A percentile compares a stretch with the other conserved stretches of the same genome.
These are phyloP conservation scores for Mycena venus DNA, from an alignment of 768 basidiomycete genomes.

Conservation along the genomic window DNA sequence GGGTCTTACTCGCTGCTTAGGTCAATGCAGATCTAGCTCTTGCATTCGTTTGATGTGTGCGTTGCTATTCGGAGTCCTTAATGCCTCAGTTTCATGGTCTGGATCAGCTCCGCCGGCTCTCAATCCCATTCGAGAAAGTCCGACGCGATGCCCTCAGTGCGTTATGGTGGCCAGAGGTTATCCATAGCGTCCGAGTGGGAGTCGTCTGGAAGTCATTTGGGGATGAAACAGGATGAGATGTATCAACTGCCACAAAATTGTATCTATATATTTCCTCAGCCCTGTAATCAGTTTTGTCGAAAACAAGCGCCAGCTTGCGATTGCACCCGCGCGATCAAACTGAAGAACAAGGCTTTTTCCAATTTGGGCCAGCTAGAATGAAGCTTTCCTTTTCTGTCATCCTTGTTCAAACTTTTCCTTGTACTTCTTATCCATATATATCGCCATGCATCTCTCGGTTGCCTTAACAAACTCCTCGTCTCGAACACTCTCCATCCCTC, in stretches of 20 bases:
- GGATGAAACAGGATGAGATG: background rate
- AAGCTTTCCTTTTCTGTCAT: background rate
- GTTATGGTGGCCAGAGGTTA: conserved; percentile 28
- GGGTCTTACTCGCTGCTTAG: conserved; percentile 13
- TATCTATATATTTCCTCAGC: background rate
- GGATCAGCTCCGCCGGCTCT: conserved; percentile 24
- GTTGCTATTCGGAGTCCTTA: background rate
- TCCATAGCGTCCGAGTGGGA: background rate
- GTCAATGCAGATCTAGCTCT: conserved; percentile 61
- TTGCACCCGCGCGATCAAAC: too few relatives aligned
- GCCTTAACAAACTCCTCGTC: background rate
- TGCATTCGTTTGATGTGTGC: conserved; percentile 74
- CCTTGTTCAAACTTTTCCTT: background rate
- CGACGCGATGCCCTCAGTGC: conserved; percentile 28
- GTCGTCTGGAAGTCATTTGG: background rate
- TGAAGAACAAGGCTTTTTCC: too few relatives aligned
- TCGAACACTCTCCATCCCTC: background rate
- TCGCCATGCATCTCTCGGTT: background rate
- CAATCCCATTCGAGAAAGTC: conserved; percentile 28
- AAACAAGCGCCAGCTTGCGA: too few relatives aligned
- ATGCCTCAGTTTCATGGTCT: background rate
- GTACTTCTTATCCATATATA: background rate
- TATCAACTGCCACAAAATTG: too few relatives aligned
- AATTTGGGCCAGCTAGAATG: background rate
- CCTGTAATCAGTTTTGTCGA: background rate